Evolutionary conservation across 2,329 filamentous ascomycete species (phyloP).

Genomic region (Trichoderma polysporum): DNA sequence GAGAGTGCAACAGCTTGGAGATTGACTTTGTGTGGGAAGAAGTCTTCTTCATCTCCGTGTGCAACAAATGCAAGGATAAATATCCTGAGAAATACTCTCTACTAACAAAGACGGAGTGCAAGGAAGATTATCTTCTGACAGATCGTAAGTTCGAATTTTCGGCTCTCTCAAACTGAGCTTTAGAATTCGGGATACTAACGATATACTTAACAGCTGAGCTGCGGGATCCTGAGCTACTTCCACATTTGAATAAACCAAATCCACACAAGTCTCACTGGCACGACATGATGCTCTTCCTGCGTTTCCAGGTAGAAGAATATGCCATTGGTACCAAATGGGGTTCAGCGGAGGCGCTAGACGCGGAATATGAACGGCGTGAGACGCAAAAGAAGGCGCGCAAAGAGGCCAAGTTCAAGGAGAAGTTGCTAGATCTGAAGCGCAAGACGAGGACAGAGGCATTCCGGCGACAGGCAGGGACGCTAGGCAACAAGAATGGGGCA

Average conservation of each 20-base stretch:
- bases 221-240: conserved; percentile 81
- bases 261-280: conserved; percentile 96
- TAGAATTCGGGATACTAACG: background rate
- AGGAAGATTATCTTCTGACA: conserved; percentile 91
- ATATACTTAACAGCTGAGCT: conserved; percentile 65
- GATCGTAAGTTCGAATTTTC: conserved; percentile 61
- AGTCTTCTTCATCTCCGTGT: conserved; percentile 73
- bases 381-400: conserved; percentile 79
- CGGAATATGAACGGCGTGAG: conserved; percentile 79
- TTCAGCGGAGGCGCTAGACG: conserved; percentile 78
- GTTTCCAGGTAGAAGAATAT: conserved; percentile 92
- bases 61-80: conserved; percentile 83
- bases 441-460: conserved; percentile 90
- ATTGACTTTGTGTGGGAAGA: conserved; percentile 97
- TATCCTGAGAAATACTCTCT: conserved; percentile 90
- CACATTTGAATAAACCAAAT: conserved; percentile 85
- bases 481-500: conserved; percentile 53
- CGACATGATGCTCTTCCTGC: conserved; percentile 97
- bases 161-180: background rate
- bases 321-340: conserved; percentile 92
- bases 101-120: conserved; percentile 93
- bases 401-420: conserved; percentile 87
- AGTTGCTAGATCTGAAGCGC: conserved; percentile 87
- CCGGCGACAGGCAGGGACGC: conserved; percentile 64
- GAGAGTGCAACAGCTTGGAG: conserved; percentile 79